Base-by-base conservation (phyloP, 352 stramenopile species). In the Phytophthora palmivora region DNA sequence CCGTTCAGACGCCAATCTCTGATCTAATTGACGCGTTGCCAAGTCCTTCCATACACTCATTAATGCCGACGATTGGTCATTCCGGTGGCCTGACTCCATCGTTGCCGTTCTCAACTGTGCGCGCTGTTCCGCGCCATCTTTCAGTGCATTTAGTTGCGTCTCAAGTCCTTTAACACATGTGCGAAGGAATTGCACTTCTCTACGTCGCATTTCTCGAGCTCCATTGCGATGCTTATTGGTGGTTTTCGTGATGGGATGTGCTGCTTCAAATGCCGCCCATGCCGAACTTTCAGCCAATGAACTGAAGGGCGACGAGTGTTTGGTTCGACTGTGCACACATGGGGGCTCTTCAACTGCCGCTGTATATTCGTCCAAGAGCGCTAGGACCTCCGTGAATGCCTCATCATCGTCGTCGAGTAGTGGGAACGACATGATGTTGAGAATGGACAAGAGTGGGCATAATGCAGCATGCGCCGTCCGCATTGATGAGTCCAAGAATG, bases 181-280 rank as follows among this genome's bases (percentile, higher is more conserved):
- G 41, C 45, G 50, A 0, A 56, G 47, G 22, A 63, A 78, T 58
- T 60, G 43, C 24, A 78, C 55, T 61, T 78, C 70, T 32, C 64
- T 22, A 7, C 63, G 51, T 12, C 70, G 56, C 65, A 70, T 59
- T 51, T 78, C 70, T 0, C 70, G 50, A 11, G 70, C 70, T 14
- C 66, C 57, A n/a, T 78, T 78, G 38, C 57, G 65, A 47, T 78
- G 58, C 49, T 72, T 76, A 10, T 55, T 70, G 15, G 63, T 54
- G 24, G 18, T 46, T 42, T 43, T 34, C 10, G 63, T 41, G 21
- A 56, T 30, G 0, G 63, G 63, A 22, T 67, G 56, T 3, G 55
- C 42, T n/a, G 63, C 55, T 7, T 67, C 59, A 21, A 67, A 72
- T 5, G 44, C 48, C 2, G 57, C 56, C 48, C 49, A 66, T 2